Conservation (phyloP, 2,329 filamentous ascomycete species). For the Hypoxylon sp. region DNA sequence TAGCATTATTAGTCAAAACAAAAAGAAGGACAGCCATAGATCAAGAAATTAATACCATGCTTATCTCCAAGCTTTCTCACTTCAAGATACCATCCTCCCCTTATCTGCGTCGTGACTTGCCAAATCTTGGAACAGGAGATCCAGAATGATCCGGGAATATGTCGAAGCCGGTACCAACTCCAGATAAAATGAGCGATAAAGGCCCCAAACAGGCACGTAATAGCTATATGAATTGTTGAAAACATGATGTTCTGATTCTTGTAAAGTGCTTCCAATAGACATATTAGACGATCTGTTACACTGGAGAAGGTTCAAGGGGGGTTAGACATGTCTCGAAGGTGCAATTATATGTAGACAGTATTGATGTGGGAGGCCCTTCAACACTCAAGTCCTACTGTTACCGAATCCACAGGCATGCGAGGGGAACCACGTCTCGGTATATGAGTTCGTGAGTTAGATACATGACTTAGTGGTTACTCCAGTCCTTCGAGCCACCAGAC, state of each 20-base stretch:
- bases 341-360: slow-evolving; percentile 1
- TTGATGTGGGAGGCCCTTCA: background rate
- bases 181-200: slow-evolving; percentile 5
- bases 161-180: slow-evolving; percentile 43
- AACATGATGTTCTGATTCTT: slow-evolving; percentile 6
- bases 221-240: background rate
- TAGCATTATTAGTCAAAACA: slow-evolving; percentile 4
- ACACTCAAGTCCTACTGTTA: background rate
- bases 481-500: slow-evolving; percentile 2
- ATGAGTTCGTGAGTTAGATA: slow-evolving; percentile 1
- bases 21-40: background rate
- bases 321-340: slow-evolving; percentile 19
- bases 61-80: slow-evolving; percentile 37
- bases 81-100: slow-evolving; percentile 39
- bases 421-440: slow-evolving; percentile 13
- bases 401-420: background rate
- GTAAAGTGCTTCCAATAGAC: background rate
- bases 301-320: background rate
- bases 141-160: slow-evolving; percentile 43
- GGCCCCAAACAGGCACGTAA: slow-evolving; percentile 13
- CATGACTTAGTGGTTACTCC: slow-evolving; percentile 17
- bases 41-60: slow-evolving; percentile 30
- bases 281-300: slow-evolving; percentile 2
- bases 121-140: slow-evolving; percentile 39
- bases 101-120: slow-evolving; percentile 40